Conservation (phyloP, 2,329 filamentous ascomycete species). For the Claviceps citrina region DNA sequence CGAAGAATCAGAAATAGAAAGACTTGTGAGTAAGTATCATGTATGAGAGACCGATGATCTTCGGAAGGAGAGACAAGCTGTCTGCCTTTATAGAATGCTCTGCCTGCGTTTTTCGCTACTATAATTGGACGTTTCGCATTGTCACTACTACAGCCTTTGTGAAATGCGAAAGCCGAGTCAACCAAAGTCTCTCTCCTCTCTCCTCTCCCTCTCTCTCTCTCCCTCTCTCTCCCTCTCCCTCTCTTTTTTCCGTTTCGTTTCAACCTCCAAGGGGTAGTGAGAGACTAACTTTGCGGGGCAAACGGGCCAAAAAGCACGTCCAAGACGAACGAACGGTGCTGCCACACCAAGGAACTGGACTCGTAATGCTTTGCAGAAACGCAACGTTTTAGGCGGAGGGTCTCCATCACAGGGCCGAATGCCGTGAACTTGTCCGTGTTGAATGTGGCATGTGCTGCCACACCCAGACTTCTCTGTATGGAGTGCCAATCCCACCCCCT, state of each 20-base stretch:
- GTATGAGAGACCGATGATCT: not conserved
- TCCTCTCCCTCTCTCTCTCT: too few species aligned
- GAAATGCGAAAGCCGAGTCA: not conserved
- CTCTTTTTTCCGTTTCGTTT: too few species aligned
- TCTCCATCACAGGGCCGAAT: slow-evolving; percentile 1
- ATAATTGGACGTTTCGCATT: not conserved
- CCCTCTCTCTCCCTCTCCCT: too few species aligned
- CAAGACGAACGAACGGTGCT: not conserved
- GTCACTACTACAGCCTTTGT: not conserved
- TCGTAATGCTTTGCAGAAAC: slow-evolving; percentile 1
- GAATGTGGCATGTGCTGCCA: slow-evolving; percentile 1
- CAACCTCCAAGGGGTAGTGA: not conserved
- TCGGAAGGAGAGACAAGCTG: not conserved
- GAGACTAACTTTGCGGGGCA: not conserved
- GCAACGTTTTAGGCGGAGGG: not conserved
- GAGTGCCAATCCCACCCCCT: not conserved
- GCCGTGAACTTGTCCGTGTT: not conserved
- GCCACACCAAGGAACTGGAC: not conserved
- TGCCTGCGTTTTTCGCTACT: not conserved
- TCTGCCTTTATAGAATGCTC: slow-evolving; percentile 1
- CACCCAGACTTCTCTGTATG: not conserved
- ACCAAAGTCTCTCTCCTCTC: not conserved
- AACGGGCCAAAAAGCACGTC: not conserved
- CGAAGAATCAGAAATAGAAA: not conserved
- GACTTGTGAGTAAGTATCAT: not conserved